phyloP scores from a whole-genome alignment of 305 asterid species.

The Fraxinus floribunda region DNA sequence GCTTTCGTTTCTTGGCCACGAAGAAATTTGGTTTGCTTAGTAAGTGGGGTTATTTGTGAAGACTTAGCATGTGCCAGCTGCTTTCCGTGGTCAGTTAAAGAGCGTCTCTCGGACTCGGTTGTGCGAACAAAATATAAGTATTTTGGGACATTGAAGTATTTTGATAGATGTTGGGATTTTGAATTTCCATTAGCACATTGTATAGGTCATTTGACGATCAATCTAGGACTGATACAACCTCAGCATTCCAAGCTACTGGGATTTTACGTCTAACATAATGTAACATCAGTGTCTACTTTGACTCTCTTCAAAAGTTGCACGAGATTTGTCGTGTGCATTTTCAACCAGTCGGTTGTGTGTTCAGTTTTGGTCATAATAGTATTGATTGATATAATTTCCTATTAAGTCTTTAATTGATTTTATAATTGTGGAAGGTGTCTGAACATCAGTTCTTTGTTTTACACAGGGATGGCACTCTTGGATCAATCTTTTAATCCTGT shows the following conservation, averaged over 20 bases:
- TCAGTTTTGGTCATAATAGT: background rate
- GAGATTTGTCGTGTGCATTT: background rate
- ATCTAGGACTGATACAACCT: background rate
- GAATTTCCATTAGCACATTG: background rate
- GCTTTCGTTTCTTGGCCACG: conserved; percentile 9
- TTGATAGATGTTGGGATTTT: background rate
- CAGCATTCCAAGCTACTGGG: background rate
- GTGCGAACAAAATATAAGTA: background rate
- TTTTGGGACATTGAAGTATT: background rate
- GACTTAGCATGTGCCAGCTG: background rate
- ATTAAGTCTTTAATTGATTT: background rate
- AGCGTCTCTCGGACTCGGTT: too few species aligned
- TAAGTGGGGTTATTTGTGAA: background rate
- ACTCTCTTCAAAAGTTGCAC: background rate
- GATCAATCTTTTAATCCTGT: conserved; percentile 23
- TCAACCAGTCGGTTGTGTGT: background rate
- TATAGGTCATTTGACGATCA: background rate
- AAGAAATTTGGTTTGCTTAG: background rate
- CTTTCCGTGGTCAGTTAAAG: background rate
- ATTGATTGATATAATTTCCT: background rate
- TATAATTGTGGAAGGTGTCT: background rate
- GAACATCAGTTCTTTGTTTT: background rate
- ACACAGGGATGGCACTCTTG: conserved; percentile 36
- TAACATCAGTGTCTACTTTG: background rate
- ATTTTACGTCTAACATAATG: background rate